Evolutionary conservation across 2,329 filamentous ascomycete species (phyloP).

Genomic region (Colletotrichum noveboracense): DNA sequence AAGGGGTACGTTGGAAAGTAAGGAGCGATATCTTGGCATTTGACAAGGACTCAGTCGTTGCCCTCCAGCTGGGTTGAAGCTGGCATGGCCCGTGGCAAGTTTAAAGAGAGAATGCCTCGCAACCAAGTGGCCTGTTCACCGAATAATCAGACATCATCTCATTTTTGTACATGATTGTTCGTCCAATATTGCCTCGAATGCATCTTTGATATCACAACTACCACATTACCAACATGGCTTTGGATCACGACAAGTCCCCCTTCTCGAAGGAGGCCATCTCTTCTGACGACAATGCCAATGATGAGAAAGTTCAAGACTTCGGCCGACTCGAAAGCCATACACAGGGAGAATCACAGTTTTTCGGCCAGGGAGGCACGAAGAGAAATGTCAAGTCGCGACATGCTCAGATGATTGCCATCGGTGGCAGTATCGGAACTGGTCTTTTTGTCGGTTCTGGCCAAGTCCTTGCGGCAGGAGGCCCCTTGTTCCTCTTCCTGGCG

Average conservation of each 20-base stretch:
- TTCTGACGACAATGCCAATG: not conserved
- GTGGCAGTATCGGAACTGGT: constrained; percentile 52
- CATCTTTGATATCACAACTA: not conserved
- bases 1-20: not conserved
- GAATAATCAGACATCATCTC: not conserved
- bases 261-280: not conserved
- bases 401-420: constrained; percentile 51
- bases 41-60: not conserved
- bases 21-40: not conserved
- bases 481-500: constrained; percentile 45
- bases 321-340: not conserved
- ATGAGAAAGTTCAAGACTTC: not conserved
- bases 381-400: constrained; percentile 43
- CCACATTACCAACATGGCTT: not conserved
- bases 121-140: not conserved
- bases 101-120: not conserved
- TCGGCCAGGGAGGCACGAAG: not conserved
- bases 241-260: not conserved
- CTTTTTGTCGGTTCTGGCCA: constrained; percentile 52
- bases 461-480: constrained; percentile 43
- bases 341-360: not conserved
- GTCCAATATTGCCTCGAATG: not conserved
- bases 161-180: not conserved
- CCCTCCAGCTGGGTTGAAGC: not conserved
- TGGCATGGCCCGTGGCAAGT: not conserved